Conservation (phyloP, 2,329 filamentous ascomycete genomes). For the Lachnellula suecica region DNA sequence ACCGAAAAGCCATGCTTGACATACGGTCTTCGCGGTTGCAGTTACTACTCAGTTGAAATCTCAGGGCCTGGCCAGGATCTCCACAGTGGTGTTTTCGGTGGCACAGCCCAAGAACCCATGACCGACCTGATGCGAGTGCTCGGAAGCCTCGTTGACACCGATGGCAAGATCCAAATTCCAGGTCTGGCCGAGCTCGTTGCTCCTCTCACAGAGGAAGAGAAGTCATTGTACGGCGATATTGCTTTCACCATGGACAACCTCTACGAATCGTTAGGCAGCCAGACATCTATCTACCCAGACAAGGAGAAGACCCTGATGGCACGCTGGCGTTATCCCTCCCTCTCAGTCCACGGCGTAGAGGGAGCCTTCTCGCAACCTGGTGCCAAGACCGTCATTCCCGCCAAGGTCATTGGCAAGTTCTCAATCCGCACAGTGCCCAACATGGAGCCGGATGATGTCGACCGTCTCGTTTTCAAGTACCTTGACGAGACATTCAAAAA, state of each 20-base stretch:
- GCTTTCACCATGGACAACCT: slow-evolving; percentile 96
- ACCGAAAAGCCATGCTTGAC: slow-evolving; percentile 98
- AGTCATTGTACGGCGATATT: slow-evolving; percentile 83
- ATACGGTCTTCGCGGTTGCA: slow-evolving; percentile 94
- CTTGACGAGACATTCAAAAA: slow-evolving; percentile 83
- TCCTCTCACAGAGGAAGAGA: slow-evolving; percentile 82
- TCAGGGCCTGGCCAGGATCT: slow-evolving; percentile 90
- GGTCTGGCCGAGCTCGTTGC: slow-evolving; percentile 93
- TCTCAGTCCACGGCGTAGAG: slow-evolving; percentile 93
- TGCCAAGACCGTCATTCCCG: slow-evolving; percentile 97
- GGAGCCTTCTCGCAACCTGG: slow-evolving; percentile 91
- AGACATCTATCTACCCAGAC: slow-evolving; percentile 81
- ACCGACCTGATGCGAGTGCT: slow-evolving; percentile 87
- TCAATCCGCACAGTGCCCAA: slow-evolving; percentile 95
- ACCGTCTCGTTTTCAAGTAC: slow-evolving; percentile 79
- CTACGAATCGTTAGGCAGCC: slow-evolving; percentile 85
- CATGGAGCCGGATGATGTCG: slow-evolving; percentile 92
- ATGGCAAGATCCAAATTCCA: slow-evolving; percentile 93
- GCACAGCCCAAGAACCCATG: slow-evolving; percentile 97
- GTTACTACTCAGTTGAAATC: slow-evolving; percentile 93
- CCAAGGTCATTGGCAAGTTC: slow-evolving; percentile 98
- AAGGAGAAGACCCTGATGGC: slow-evolving; percentile 95
- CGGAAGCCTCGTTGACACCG: slow-evolving; percentile 78
- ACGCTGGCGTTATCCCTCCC: slow-evolving; percentile 90
- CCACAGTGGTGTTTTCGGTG: slow-evolving; percentile 95